Percentiles rank a stretch among this genome's conserved stretches.
Evolutionary conservation across 2,329 filamentous ascomycete genomes (phyloP).

Genomic region (Ascosphaera apis): DNA sequence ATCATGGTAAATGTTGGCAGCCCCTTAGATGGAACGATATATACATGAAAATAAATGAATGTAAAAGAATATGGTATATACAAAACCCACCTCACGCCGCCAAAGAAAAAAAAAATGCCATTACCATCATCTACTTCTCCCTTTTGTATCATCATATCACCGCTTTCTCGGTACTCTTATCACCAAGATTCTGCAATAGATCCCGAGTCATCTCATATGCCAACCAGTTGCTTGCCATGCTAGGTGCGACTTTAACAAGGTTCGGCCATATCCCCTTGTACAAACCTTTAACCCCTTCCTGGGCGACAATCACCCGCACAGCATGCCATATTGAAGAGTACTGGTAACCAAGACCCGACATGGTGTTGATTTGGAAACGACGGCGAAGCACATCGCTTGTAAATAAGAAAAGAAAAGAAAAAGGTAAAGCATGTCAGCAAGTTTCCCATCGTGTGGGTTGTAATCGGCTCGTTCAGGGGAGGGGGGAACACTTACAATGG

Average conservation of each 20-base stretch:
- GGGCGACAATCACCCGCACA: conserved; percentile 51
- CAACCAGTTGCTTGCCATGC: conserved; percentile 96
- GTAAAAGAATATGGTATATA: too few species aligned
- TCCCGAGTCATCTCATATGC: conserved; percentile 90
- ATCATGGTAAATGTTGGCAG: too few species aligned
- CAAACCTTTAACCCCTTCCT: conserved; percentile 65
- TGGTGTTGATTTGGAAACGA: conserved; percentile 95
- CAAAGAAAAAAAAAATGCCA: neutral
- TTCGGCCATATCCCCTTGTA: conserved; percentile 97
- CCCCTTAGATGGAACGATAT: too few species aligned
- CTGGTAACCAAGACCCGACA: conserved; percentile 93
- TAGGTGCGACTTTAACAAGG: conserved; percentile 86
- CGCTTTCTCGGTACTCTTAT: conserved; percentile 8
- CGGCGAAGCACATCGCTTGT: conserved; percentile 68
- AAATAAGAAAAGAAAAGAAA: conserved; percentile 4
- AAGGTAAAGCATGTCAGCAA: conserved; percentile 1
- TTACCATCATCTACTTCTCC: neutral
- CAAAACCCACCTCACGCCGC: neutral
- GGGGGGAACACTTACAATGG: conserved; percentile 47
- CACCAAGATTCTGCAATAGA: conserved; percentile 41
- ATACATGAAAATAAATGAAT: too few species aligned
- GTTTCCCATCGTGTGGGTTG: too few species aligned
- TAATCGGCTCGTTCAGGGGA: neutral
- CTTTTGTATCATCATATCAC: neutral
- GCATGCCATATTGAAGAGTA: conserved; percentile 78